These are phyloP conservation scores for Candida oleophila DNA, from an alignment of 805 yeast species.

Conservation along the genomic window DNA sequence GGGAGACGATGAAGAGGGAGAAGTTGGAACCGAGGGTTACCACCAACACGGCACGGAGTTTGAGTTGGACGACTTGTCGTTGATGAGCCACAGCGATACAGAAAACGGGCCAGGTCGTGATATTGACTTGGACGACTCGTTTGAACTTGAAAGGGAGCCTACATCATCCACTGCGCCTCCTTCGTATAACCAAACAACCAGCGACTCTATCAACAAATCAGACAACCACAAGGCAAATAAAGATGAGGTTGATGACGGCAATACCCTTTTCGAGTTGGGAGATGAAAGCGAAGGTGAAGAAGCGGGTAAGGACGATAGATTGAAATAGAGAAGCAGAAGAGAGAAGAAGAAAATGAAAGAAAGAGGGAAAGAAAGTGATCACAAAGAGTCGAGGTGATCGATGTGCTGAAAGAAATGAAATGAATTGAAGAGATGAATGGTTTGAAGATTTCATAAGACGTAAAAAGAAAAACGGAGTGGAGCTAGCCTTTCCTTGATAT, in stretches of 20 bases:
- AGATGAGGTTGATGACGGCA: slow-evolving; percentile 12
- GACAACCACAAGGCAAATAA: slow-evolving; percentile 9
- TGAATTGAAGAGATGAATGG: too few species aligned
- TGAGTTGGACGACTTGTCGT: slow-evolving; percentile 57
- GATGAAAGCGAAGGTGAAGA: slow-evolving; percentile 33
- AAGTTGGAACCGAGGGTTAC: slow-evolving; percentile 23
- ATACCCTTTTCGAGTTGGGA: slow-evolving; percentile 42
- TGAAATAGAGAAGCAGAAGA: slow-evolving; percentile 1
- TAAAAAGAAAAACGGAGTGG: too few species aligned
- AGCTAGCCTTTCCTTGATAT: neutral
- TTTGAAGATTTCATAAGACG: too few species aligned
- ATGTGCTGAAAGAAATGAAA: too few species aligned
- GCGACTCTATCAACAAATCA: slow-evolving; percentile 8
- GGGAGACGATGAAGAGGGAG: slow-evolving; percentile 64
- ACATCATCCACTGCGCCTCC: slow-evolving; percentile 26
- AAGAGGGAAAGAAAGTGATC: too few species aligned
- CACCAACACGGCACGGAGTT: slow-evolving; percentile 50
- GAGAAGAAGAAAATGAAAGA: neutral
- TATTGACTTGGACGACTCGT: slow-evolving; percentile 29
- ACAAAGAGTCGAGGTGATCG: too few species aligned
- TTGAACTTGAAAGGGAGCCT: slow-evolving; percentile 31
- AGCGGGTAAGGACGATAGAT: slow-evolving; percentile 14
- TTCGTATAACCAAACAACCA: slow-evolving; percentile 21
- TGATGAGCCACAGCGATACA: slow-evolving; percentile 48
- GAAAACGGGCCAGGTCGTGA: slow-evolving; percentile 19